A percentile compares a stretch with the other conserved stretches of the same genome.
These are phyloP conservation scores for Perkinsus olseni DNA, from an alignment of 169 alveolate genomes.

Conservation along the genomic window DNA sequence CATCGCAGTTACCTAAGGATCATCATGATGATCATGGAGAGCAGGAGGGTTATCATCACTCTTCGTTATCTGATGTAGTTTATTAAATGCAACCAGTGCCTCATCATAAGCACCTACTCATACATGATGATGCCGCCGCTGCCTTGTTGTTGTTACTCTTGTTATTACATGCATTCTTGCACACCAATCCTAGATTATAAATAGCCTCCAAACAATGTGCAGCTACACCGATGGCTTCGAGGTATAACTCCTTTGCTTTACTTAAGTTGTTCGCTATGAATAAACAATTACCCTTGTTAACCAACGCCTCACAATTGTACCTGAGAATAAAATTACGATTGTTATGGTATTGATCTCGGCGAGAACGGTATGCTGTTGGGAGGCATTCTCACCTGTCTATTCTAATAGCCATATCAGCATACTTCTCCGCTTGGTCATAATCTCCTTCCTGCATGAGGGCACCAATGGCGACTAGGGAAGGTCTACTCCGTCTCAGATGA, in stretches of 20 bases:
- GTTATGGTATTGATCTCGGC: no score
- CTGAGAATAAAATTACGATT: background rate
- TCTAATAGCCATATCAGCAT: constrained; percentile 79
- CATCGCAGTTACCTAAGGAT: constrained; percentile 50
- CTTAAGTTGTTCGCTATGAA: constrained; percentile 70
- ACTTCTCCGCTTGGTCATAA: constrained; percentile 69
- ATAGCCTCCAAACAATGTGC: constrained; percentile 86
- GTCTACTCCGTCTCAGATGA: no score
- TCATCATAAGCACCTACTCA: constrained; percentile 11
- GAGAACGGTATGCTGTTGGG: no score
- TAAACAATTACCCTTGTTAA: constrained; percentile 79
- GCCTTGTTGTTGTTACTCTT: constrained; percentile 39
- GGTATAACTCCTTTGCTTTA: constrained; percentile 65
- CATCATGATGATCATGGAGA: background rate
- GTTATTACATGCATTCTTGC: constrained; percentile 14
- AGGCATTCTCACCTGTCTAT: constrained; percentile 48
- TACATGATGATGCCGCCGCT: constrained; percentile 45
- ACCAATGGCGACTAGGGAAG: no score
- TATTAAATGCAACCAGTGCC: constrained; percentile 72
- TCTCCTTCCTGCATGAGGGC: constrained; percentile 66
- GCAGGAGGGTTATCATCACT: constrained; percentile 11
- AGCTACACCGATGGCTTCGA: constrained; percentile 86
- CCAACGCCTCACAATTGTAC: constrained; percentile 77
- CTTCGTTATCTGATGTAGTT: constrained; percentile 73
- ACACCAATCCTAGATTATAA: constrained; percentile 77